These are phyloP conservation scores for Nigrospora osmanthi DNA, from an alignment of 2,329 filamentous ascomycete genomes.

Conservation along the genomic window DNA sequence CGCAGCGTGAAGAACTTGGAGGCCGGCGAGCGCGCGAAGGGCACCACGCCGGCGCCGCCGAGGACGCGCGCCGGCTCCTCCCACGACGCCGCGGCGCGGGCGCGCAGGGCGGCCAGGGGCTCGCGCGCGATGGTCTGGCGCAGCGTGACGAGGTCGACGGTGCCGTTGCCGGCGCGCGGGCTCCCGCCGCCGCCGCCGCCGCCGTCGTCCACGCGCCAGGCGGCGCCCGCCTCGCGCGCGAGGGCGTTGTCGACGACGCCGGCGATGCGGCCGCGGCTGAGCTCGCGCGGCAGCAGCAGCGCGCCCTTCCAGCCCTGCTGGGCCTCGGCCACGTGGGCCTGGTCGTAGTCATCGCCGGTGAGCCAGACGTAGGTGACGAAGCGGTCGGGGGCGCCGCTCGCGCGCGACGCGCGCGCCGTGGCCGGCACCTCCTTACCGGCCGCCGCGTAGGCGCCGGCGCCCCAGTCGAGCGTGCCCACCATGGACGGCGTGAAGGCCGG, in stretches of 20 bases:
- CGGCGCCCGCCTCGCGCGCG: conserved; percentile 22
- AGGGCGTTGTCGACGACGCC: conserved; percentile 32
- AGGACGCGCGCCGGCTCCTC: conserved; percentile 14
- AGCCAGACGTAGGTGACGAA: conserved; percentile 33
- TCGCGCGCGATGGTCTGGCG: conserved; percentile 30
- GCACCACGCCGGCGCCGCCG: conserved; percentile 4
- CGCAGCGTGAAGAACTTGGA: conserved; percentile 31
- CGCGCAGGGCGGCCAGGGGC: conserved; percentile 20
- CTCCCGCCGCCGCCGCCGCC: conserved; percentile 6
- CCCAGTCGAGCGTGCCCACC: conserved; percentile 32
- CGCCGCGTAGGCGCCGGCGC: conserved; percentile 31
- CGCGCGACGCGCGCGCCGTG: conserved; percentile 25
- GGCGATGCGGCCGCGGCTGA: conserved; percentile 28
- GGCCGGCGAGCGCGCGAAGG: conserved; percentile 9
- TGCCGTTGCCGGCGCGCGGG: conserved; percentile 18
- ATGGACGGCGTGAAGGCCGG: conserved; percentile 29
- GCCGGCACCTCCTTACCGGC: conserved; percentile 31
- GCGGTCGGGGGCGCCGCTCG: conserved; percentile 29
- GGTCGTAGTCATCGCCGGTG: conserved; percentile 32
- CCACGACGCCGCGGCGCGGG: conserved; percentile 8
- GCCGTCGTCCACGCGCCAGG: conserved; percentile 22
- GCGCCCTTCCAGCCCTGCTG: conserved; percentile 37
- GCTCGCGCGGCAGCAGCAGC: conserved; percentile 31
- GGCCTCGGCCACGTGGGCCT: conserved; percentile 24
- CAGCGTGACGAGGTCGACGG: conserved; percentile 27